Conservation (phyloP, 1,139 yeast species). For the Scheffersomyces insectosa region DNA sequence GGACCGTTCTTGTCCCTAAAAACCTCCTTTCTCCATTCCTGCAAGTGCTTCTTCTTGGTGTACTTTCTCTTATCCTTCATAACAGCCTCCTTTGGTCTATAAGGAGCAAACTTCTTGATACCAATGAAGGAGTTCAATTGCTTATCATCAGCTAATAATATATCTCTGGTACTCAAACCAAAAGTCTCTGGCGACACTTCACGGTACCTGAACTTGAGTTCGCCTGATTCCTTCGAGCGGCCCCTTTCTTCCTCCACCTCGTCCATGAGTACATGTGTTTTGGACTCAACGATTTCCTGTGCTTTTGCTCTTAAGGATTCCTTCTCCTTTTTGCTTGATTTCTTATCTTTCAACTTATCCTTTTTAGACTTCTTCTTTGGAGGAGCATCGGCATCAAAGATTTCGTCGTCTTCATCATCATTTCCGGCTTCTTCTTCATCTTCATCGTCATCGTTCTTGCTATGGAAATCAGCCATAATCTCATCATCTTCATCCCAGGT, state of each 20-base stretch:
- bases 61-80: constrained; percentile 81
- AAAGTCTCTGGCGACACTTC: constrained; percentile 94
- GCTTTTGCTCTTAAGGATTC: constrained; percentile 65
- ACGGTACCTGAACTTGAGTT: constrained; percentile 73
- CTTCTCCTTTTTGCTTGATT: constrained; percentile 62
- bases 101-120: constrained; percentile 90
- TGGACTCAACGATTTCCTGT: constrained; percentile 61
- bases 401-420: constrained; percentile 42
- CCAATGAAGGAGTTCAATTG: constrained; percentile 84
- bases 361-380: constrained; percentile 46
- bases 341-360: constrained; percentile 54
- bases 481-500: constrained; percentile 37
- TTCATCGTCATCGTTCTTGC: constrained; percentile 9
- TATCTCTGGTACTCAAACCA: constrained; percentile 85
- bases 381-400: constrained; percentile 26
- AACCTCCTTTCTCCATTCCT: constrained; percentile 88
- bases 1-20: constrained; percentile 71
- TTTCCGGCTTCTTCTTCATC: constrained; percentile 18
- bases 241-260: constrained; percentile 68
- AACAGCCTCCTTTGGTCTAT: constrained; percentile 72
- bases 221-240: constrained; percentile 43
- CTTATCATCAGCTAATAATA: constrained; percentile 84
- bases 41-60: constrained; percentile 76
- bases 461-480: constrained; percentile 24
- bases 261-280: constrained; percentile 47